These are phyloP conservation scores for Boletus barrowsii DNA, from an alignment of 768 basidiomycete species.

Conservation along the genomic window DNA sequence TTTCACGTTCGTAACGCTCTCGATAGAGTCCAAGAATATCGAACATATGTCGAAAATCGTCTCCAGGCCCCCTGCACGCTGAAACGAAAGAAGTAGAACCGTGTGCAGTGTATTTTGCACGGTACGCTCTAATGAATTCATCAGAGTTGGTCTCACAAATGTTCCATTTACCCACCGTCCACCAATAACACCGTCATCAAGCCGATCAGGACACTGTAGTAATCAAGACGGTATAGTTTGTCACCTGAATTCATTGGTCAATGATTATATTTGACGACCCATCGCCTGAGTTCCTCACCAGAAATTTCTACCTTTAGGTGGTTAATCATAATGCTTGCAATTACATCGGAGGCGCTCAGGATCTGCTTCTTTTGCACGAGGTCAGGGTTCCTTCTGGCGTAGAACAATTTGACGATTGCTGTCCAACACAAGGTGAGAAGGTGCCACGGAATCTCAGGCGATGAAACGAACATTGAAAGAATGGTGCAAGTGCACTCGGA, in stretches of 20 bases:
- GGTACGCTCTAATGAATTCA: conserved; percentile 59
- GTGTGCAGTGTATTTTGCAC: conserved; percentile 76
- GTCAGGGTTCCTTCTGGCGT: conserved; percentile 76
- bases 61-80: conserved; percentile 67
- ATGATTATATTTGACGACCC: conserved; percentile 11
- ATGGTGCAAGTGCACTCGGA: conserved; percentile 70
- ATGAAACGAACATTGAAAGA: conserved; percentile 72
- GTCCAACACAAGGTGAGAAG: conserved; percentile 9
- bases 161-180: conserved; percentile 43
- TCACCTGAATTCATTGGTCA: conserved; percentile 33
- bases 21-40: conserved; percentile 55
- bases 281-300: conserved; percentile 41
- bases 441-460: not conserved
- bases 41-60: conserved; percentile 58
- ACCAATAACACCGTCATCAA: conserved; percentile 50
- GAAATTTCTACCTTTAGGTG: conserved; percentile 56
- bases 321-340: conserved; percentile 71
- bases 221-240: conserved; percentile 43
- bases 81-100: conserved; percentile 73
- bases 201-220: conserved; percentile 54
- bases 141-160: not conserved
- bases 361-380: conserved; percentile 75
- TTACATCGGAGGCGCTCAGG: conserved; percentile 56
- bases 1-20: conserved; percentile 44
- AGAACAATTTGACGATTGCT: conserved; percentile 88